These are phyloP conservation scores for Calonectria hongkongensis DNA, from an alignment of 2,329 filamentous ascomycete genomes.

Conservation along the genomic window DNA sequence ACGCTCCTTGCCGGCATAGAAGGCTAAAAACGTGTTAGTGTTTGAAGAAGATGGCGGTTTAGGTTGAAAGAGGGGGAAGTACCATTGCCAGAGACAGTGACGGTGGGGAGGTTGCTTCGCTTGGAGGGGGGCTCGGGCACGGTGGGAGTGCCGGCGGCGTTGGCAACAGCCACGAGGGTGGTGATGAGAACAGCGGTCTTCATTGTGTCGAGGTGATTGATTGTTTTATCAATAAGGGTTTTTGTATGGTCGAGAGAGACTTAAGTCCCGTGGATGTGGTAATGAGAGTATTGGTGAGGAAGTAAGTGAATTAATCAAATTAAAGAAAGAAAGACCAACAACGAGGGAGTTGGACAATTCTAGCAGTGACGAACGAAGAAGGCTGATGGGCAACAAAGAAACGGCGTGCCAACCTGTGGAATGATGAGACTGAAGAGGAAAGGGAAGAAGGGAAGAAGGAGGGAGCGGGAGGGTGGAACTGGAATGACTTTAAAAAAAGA, in stretches of 20 bases:
- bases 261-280: constrained; percentile 24
- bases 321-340: constrained; percentile 58
- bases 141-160: constrained; percentile 69
- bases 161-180: constrained; percentile 67
- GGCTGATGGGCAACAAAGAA: constrained; percentile 40
- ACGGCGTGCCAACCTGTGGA: constrained; percentile 45
- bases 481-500: constrained; percentile 53
- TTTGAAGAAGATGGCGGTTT: not conserved
- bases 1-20: constrained; percentile 71
- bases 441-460: constrained; percentile 46
- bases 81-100: constrained; percentile 76
- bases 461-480: constrained; percentile 44
- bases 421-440: constrained; percentile 47
- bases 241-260: constrained; percentile 33
- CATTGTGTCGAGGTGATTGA: constrained; percentile 63
- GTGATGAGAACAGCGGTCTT: constrained; percentile 68
- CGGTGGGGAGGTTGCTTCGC: constrained; percentile 68
- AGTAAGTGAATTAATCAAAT: constrained; percentile 47
- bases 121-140: constrained; percentile 70
- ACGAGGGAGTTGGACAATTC: constrained; percentile 59
- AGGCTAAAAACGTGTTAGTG: constrained; percentile 63
- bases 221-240: constrained; percentile 37
- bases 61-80: constrained; percentile 37
- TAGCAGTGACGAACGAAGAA: constrained; percentile 52
- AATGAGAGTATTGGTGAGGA: constrained; percentile 49